phyloP scores from a whole-genome alignment of 106 monocot species.

The Allium fistulosum region DNA sequence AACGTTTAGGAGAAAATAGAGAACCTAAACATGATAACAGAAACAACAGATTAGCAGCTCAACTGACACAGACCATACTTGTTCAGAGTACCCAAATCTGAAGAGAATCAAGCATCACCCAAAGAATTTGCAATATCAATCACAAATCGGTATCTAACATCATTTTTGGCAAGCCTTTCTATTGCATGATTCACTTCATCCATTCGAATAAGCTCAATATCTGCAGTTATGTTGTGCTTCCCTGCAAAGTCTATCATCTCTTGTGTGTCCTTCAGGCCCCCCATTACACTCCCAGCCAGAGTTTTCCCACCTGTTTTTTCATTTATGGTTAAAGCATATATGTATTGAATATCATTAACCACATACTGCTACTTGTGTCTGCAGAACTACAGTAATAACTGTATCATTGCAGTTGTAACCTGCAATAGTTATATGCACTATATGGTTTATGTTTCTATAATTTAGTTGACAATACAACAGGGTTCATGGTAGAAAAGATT shows the following conservation, averaged over 20 bases:
- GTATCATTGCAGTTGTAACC: too few relatives aligned
- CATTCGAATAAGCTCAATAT: constrained; percentile 58
- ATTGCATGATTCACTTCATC: constrained; percentile 71
- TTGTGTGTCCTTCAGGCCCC: constrained; percentile 76
- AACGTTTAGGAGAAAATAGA: too few relatives aligned
- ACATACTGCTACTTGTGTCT: too few relatives aligned
- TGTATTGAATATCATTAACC: too few relatives aligned
- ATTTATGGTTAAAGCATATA: too few relatives aligned
- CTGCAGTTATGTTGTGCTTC: constrained; percentile 61
- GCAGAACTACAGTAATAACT: too few relatives aligned
- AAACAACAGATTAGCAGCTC: background rate
- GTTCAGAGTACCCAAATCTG: too few relatives aligned
- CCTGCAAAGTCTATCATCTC: constrained; percentile 92
- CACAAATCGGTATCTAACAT: constrained; percentile 85
- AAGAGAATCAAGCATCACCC: background rate
- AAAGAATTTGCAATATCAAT: constrained; percentile 56
- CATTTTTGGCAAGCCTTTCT: constrained; percentile 52
- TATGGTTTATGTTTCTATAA: too few relatives aligned
- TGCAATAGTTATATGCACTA: too few relatives aligned
- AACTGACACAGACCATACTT: background rate
- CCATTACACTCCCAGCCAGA: constrained; percentile 63
- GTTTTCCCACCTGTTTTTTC: constrained; percentile 40
- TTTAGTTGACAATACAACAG: too few relatives aligned
- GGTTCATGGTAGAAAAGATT: too few relatives aligned
- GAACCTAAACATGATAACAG: too few relatives aligned